Conservation (phyloP, 495 filamentous ascomycete genomes). For the Daldinia vernicosa region DNA sequence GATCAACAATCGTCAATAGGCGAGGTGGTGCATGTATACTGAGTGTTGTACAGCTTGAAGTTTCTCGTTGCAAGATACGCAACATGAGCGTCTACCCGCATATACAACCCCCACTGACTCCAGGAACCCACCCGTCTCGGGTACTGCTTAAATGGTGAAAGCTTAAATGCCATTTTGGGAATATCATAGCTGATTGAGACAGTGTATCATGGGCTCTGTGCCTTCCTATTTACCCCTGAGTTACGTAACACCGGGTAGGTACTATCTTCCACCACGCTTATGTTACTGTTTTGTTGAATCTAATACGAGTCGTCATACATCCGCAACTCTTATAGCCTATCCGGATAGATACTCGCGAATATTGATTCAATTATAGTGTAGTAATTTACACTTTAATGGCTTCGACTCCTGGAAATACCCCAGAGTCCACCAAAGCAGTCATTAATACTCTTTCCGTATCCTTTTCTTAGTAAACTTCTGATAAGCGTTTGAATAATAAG, state of each 20-base stretch:
- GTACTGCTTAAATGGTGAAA: neutral
- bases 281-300: neutral
- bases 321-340: neutral
- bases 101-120: neutral
- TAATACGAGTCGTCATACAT: neutral
- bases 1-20: neutral
- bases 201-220: neutral
- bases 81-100: neutral
- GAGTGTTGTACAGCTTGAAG: neutral
- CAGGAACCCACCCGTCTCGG: neutral
- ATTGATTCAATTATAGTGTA: neutral
- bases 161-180: neutral
- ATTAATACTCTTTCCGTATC: too few species aligned
- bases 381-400: too few species aligned
- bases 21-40: neutral
- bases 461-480: too few species aligned
- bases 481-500: too few species aligned
- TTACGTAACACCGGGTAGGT: neutral
- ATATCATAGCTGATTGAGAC: neutral
- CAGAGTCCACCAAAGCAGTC: too few species aligned
- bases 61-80: neutral
- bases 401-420: too few species aligned
- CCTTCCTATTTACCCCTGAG: neutral
- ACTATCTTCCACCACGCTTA: neutral
- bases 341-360: neutral